These are phyloP conservation scores for Camptophora hylomeconis DNA, from an alignment of 2,329 filamentous ascomycete species.

Conservation along the genomic window DNA sequence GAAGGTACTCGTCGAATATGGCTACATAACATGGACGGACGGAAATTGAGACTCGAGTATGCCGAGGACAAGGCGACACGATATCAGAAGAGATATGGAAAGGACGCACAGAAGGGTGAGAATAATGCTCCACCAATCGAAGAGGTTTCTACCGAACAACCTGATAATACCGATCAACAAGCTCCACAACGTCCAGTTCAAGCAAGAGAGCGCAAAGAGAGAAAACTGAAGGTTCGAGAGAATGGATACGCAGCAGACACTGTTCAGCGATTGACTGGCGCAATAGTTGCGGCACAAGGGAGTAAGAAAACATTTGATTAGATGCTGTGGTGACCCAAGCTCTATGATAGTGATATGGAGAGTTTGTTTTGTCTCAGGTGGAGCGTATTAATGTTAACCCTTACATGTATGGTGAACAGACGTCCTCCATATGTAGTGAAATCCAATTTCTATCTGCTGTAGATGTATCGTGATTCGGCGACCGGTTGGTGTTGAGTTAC, in stretches of 20 bases:
- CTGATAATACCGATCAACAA: conserved; percentile 7
- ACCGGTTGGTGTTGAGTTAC: too few relatives aligned
- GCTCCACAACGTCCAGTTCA: conserved; percentile 16
- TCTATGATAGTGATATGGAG: too few relatives aligned
- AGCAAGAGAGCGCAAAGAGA: conserved; percentile 17
- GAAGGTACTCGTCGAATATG: conserved; percentile 49
- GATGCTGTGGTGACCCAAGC: too few relatives aligned
- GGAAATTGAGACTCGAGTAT: conserved; percentile 76
- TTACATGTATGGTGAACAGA: too few relatives aligned
- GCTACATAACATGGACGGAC: conserved; percentile 70
- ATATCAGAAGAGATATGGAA: conserved; percentile 90
- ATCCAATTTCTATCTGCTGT: too few relatives aligned
- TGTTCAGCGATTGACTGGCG: conserved; percentile 56
- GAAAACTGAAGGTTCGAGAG: too few relatives aligned
- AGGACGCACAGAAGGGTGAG: conserved; percentile 40
- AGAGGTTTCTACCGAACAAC: conserved; percentile 11
- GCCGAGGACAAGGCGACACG: conserved; percentile 80
- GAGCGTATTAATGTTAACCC: too few relatives aligned
- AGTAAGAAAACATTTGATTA: conserved; percentile 75
- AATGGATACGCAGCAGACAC: conserved; percentile 35
- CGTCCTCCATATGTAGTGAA: too few relatives aligned
- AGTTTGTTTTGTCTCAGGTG: too few relatives aligned
- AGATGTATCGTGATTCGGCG: too few relatives aligned
- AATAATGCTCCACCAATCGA: conserved; percentile 15
- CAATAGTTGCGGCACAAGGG: conserved; percentile 64